These are phyloP conservation scores for Ceratocystiopsis sp. DNA, from an alignment of 2,329 filamentous ascomycete species.

Conservation along the genomic window DNA sequence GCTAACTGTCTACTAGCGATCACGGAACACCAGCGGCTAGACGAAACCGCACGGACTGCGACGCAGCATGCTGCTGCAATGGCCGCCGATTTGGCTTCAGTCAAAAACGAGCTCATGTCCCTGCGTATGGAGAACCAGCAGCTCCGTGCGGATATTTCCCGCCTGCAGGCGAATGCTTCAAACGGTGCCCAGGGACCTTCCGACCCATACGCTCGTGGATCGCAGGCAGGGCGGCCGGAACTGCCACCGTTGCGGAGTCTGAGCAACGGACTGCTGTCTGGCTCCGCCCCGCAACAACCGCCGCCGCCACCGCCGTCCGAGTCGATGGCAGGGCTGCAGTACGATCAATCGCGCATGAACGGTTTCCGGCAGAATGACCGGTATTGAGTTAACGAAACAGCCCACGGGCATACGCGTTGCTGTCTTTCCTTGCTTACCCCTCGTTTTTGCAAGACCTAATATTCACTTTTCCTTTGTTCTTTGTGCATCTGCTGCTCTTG, in stretches of 20 bases:
- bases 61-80: conserved; percentile 26
- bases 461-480: too few species aligned
- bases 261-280: conserved; percentile 20
- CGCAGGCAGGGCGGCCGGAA: conserved; percentile 23
- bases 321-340: conserved; percentile 50
- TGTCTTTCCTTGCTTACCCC: too few species aligned
- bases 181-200: conserved; percentile 7
- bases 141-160: conserved; percentile 21
- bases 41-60: conserved; percentile 29
- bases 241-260: conserved; percentile 40
- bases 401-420: too few species aligned
- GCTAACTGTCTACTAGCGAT: conserved; percentile 28
- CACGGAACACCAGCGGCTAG: conserved; percentile 39
- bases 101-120: conserved; percentile 31
- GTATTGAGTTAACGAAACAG: conserved; percentile 1
- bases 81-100: conserved; percentile 26
- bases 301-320: conserved; percentile 23
- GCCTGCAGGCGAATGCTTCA: conserved; percentile 10
- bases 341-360: conserved; percentile 31
- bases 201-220: conserved; percentile 14
- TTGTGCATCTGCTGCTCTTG: too few species aligned
- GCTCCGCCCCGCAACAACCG: conserved; percentile 5
- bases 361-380: conserved; percentile 22
- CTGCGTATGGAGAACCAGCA: conserved; percentile 31
- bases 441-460: too few species aligned